These are phyloP conservation scores for Chaetomium fimeti DNA, from an alignment of 495 filamentous ascomycete genomes.

Conservation along the genomic window DNA sequence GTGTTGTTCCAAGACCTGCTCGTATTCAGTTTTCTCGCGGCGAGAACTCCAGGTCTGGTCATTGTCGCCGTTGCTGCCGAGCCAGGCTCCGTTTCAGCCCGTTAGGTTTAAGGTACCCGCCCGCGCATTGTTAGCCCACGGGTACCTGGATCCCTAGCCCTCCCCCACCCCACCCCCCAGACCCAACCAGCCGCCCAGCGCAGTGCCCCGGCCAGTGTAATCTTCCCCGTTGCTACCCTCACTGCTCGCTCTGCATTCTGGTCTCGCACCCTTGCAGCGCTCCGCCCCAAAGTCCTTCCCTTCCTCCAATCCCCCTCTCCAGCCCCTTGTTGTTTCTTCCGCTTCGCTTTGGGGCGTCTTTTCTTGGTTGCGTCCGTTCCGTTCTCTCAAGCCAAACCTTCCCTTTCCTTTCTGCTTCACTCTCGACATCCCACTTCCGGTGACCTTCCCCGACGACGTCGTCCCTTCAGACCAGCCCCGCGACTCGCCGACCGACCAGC, in stretches of 20 bases:
- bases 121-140: not conserved
- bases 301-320: slow-evolving; percentile 28
- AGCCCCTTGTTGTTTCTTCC: slow-evolving; percentile 31
- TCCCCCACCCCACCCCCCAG: slow-evolving; percentile 7
- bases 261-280: slow-evolving; percentile 35
- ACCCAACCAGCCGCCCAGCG: slow-evolving; percentile 15
- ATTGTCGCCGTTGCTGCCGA: not conserved
- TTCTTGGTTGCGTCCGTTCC: slow-evolving; percentile 28
- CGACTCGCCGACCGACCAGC: slow-evolving; percentile 32
- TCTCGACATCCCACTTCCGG: slow-evolving; percentile 31
- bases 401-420: slow-evolving; percentile 17
- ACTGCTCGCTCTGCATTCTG: slow-evolving; percentile 16
- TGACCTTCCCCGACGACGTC: slow-evolving; percentile 36
- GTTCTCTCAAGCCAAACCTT: slow-evolving; percentile 27
- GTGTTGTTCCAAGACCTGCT: not conserved
- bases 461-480: slow-evolving; percentile 28
- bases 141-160: slow-evolving; percentile 18
- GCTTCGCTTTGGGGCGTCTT: slow-evolving; percentile 21
- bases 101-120: slow-evolving; percentile 20
- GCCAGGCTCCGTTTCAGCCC: slow-evolving; percentile 23
- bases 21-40: not conserved
- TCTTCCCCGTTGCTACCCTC: slow-evolving; percentile 32
- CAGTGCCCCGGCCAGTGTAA: slow-evolving; percentile 34
- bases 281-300: slow-evolving; percentile 34
- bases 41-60: not conserved